Evolutionary conservation across 176 grass and related monocot genomes (phyloP), one percentile per base, ranked within the genome.

Genomic region (Phoenix dactylifera): DNA sequence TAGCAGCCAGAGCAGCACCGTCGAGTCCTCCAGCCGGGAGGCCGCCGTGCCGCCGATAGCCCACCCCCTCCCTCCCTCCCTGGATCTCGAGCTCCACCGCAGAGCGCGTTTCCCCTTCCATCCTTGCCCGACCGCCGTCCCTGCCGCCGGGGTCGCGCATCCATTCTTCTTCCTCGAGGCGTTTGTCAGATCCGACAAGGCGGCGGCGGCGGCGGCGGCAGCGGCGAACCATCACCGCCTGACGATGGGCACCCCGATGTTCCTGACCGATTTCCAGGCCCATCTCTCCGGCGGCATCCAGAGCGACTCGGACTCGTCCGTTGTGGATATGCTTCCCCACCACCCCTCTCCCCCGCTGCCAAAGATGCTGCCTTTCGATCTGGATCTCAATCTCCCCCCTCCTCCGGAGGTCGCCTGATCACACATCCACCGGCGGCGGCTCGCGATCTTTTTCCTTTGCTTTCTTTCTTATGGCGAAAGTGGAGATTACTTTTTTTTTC

Each of bases 281-380:
- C 15, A 17, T 20, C 26, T 74, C 26, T 73, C 61, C 7, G 57
- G 72, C 58, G 49, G 66, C 18, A 73, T 77, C 7, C 86, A 55
- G 60, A 90, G 90, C 71, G 86, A 90, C 71, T 95, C 90, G 7
- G 86, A 87, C 69, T 89, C 86, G 32, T 95, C 86, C 18, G 68
- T 95, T 3, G 79, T 83, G 19, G 77, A 95, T 67, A 75, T 84
- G 24, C 22, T 4, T 12, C 16, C 55, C 6, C 48, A 51, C 35
- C 50, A 16, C 25, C 22, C 0, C 6, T 59, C 70, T 0, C 52
- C 69, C 10, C 69, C 75, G 5, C 69, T 65, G 5, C 24, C 3
- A 14, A 81, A 79, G 60, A 25, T 68, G 26, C 24, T 65, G 4
- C 51, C 67, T 1, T 80, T 89, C 12, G 74, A 95, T n/a, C 80